A percentile compares a stretch with the other conserved stretches of the same genome.
Evolutionary conservation across 2,329 filamentous ascomycete genomes (phyloP).

Genomic region (Eutypella sp.): DNA sequence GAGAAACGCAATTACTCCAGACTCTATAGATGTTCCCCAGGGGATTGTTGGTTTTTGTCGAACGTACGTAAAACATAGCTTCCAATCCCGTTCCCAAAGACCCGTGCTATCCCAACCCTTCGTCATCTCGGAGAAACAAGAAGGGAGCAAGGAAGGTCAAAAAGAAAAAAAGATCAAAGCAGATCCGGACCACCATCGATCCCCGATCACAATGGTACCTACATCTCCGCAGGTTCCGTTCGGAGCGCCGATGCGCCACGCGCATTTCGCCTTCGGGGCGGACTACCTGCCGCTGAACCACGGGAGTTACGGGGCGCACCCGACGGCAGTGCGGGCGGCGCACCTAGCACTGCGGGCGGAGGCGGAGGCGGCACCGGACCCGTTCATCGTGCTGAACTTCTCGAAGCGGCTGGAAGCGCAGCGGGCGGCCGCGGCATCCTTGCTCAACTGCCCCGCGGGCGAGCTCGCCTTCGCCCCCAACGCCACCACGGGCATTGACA

Average conservation of each 20-base stretch:
- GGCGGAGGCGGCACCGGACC: slow-evolving; percentile 22
- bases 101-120: no score
- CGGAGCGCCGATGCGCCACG: slow-evolving; percentile 23
- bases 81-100: no score
- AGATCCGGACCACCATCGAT: no score
- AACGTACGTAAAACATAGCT: no score
- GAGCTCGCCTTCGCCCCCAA: slow-evolving; percentile 57
- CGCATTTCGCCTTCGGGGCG: slow-evolving; percentile 24
- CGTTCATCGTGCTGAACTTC: slow-evolving; percentile 24
- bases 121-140: no score
- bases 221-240: slow-evolving; percentile 14
- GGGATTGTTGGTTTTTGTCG: no score
- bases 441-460: slow-evolving; percentile 14
- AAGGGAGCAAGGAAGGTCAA: no score
- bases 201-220: background rate
- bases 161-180: no score
- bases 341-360: slow-evolving; percentile 18
- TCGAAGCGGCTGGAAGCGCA: slow-evolving; percentile 13
- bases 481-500: slow-evolving; percentile 59
- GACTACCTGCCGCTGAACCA: slow-evolving; percentile 27
- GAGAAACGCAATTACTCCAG: no score
- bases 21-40: no score
- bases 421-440: slow-evolving; percentile 11
- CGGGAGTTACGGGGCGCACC: slow-evolving; percentile 24
- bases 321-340: slow-evolving; percentile 15